These are phyloP conservation scores for Gynostemma pentaphyllum DNA, from an alignment of 306 rosid species.

Conservation along the genomic window DNA sequence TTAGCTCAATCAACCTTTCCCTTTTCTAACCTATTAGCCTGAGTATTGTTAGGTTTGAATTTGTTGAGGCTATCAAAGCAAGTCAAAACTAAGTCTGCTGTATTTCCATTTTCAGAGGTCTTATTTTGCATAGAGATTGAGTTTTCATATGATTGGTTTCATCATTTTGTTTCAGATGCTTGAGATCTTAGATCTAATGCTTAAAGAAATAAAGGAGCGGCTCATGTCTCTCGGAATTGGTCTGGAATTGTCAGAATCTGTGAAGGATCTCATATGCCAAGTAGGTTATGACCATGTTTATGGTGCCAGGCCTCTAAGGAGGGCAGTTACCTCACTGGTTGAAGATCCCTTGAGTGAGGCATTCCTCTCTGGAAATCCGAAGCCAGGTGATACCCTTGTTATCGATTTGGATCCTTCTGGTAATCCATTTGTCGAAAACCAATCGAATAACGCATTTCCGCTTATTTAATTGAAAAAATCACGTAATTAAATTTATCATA, in stretches of 20 bases:
- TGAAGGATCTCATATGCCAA: conserved; percentile 45
- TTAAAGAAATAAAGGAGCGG: conserved; percentile 61
- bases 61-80: too few relatives aligned
- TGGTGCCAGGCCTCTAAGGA: conserved; percentile 79
- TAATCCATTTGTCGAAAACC: conserved; percentile 38
- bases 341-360: conserved; percentile 76
- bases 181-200: conserved; percentile 48
- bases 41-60: too few relatives aligned
- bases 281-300: conserved; percentile 57
- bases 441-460: conserved; percentile 32
- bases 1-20: too few relatives aligned
- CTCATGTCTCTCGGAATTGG: conserved; percentile 39
- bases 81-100: too few relatives aligned
- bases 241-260: conserved; percentile 58
- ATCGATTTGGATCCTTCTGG: conserved; percentile 69
- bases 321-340: conserved; percentile 49
- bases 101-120: background rate
- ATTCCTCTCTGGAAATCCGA: conserved; percentile 42
- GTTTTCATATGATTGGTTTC: background rate
- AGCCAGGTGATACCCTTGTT: conserved; percentile 55
- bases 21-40: too few relatives aligned
- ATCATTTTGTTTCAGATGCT: conserved; percentile 39
- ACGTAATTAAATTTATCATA: background rate
- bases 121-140: background rate
- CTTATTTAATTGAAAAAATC: conserved; percentile 23